A percentile compares a stretch with the other conserved stretches of the same genome.
Evolutionary conservation across 768 basidiomycete species (phyloP).

Genomic region (Russula vinacea): DNA sequence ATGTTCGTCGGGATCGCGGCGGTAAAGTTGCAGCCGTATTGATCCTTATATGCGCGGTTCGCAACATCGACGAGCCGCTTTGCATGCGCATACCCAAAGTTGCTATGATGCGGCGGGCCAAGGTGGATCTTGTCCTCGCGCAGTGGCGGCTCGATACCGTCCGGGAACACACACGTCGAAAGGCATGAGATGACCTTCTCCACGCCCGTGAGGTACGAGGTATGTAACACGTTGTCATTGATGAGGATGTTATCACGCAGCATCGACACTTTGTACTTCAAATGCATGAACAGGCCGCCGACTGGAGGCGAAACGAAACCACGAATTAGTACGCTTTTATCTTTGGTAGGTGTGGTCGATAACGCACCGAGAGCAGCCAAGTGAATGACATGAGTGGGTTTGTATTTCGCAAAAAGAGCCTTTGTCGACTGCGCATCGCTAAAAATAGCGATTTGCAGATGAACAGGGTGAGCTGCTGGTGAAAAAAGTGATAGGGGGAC

Average conservation of each 20-base stretch:
- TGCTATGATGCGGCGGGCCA: constrained; percentile 1
- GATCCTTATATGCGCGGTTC: neutral
- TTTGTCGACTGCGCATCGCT: neutral
- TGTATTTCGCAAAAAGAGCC: neutral
- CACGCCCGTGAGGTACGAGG: neutral
- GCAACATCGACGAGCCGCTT: neutral
- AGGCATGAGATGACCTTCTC: constrained; percentile 3
- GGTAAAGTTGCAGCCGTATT: neutral
- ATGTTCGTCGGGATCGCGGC: neutral
- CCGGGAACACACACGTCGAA: constrained; percentile 3
- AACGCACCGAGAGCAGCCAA: neutral
- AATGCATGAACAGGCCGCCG: constrained; percentile 2
- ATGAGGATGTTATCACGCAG: neutral
- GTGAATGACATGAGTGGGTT: constrained; percentile 2
- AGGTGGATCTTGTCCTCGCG: constrained; percentile 6
- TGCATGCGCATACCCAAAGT: constrained; percentile 1
- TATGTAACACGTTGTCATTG: constrained; percentile 6
- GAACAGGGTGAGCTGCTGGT: neutral
- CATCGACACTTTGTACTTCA: neutral
- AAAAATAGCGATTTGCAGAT: neutral
- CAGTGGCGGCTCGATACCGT: neutral
- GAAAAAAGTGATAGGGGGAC: neutral
- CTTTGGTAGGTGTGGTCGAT: neutral
- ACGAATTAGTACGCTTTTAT: neutral
- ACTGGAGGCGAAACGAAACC: neutral